Base-by-base conservation (phyloP, 345 rosid species). In the Raphanus sativus region DNA sequence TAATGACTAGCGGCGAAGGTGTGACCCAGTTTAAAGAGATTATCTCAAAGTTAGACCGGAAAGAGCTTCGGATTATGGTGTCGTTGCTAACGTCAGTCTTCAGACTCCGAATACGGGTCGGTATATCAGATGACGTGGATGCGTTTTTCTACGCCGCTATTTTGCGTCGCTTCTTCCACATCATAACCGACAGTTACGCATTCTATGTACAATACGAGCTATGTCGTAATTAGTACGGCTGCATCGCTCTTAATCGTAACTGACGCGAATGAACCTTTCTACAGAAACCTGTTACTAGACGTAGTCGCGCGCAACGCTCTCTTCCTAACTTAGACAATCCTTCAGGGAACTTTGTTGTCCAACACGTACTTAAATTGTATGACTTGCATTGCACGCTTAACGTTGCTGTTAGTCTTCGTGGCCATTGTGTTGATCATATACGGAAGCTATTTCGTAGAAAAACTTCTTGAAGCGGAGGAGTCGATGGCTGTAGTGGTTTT, bases 301-400 rank as follows among this genome's bases (percentile, higher is more conserved):
- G 10, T 70, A 36, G 48, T 76, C 15, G 16, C 26, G 2, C 1
- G 17, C 56, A 62, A 70, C 13, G 61, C 71, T 77, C 60, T 55
- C 21, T 38, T 0, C 9, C 75, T 77, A 36, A n/a, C n/a, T n/a
- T n/a, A 63, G 75, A 70, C 56, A 21, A 50, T n/a, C 56, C 56
- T 50, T 50, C 56, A 15, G 56, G 21, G 56, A 50, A 50, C 21
- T 50, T 50, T 6, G 56, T 50, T 4, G 21, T 50, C 21, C 56
- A 15, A 3, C 17, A 50, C 56, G 56, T 6, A 66, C 80, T 77
- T 38, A 5, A 3, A 54, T 17, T 66, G 3, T 0, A 55, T 12
- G 50, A 63, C 59, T 28, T 5, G 71, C 65, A 36, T 38, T 36
- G 36, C 75, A 40, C 33, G 15, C 52, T 38, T 2, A 24, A 66